A percentile compares a stretch with the other conserved stretches of the same genome.
Conservation (phyloP, 495 filamentous ascomycete species). For the Parathielavia appendiculata region DNA sequence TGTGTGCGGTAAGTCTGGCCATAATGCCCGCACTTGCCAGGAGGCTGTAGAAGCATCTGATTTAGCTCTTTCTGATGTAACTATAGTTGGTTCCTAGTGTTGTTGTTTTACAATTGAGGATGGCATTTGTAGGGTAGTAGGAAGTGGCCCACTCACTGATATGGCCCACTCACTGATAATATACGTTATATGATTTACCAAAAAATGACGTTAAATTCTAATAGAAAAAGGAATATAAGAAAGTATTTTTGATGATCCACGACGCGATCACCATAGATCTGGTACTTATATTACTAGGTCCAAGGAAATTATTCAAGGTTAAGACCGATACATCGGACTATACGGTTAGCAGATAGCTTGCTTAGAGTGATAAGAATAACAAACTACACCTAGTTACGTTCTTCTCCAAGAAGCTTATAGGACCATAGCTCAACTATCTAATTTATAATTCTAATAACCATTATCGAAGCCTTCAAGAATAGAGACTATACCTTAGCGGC, state of each 20-base stretch:
- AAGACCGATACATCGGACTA: conserved; percentile 10
- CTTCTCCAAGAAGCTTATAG: conserved; percentile 5
- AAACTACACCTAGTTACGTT: conserved; percentile 10
- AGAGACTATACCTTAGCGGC: conserved; percentile 7
- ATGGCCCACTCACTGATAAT: too few relatives aligned
- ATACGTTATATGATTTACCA: background rate
- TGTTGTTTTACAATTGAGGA: too few relatives aligned
- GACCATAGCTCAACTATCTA: conserved; percentile 4
- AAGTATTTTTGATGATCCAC: background rate
- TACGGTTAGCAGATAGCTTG: conserved; percentile 9
- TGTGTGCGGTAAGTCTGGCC: too few relatives aligned
- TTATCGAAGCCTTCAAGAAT: conserved; percentile 10
- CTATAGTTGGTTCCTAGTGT: too few relatives aligned
- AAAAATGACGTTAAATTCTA: background rate
- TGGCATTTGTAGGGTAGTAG: too few relatives aligned
- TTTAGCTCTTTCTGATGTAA: too few relatives aligned
- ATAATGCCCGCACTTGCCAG: too few relatives aligned
- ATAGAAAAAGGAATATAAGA: background rate
- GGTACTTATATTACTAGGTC: conserved; percentile 3
- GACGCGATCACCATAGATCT: background rate
- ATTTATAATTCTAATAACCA: conserved; percentile 4
- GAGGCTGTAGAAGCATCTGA: too few relatives aligned
- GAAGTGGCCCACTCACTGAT: too few relatives aligned
- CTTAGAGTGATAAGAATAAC: background rate
- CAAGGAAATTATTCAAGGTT: conserved; percentile 4